Base-by-base conservation (phyloP, 208 protist species). In the Trypanosoma scelopori region DNA sequence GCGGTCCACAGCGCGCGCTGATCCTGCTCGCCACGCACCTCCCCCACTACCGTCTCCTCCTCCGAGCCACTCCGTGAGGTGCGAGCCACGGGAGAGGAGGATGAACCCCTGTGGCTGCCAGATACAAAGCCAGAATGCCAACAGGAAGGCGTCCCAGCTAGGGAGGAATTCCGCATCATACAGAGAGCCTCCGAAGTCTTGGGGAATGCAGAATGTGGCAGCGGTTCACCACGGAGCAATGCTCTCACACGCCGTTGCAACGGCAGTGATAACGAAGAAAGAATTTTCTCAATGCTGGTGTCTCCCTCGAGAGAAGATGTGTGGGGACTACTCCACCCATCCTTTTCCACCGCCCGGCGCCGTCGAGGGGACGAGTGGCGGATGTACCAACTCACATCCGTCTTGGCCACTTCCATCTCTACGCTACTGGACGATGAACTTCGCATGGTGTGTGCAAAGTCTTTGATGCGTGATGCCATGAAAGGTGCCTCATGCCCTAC, bases 401-500 rank as follows among this genome's bases (percentile, higher is more conserved):
- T 87, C 37, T 74, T 81, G 50, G 75, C 68, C 68, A 88, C 79
- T 66, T 91, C 81, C 70, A 88, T 55, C 56, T 88, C 81, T 22
- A 78, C 50, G 49, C 68, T 69, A 42, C 53, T 49, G 25, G 65
- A 64, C 23, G 70, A 69, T 6, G 59, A 41, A 15, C 48, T 50
- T 25, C 25, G 28, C 12, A 20, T 22, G 13, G 65, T 43, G 52
- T 68, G 70, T 41, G 49, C 60, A 71, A 64, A 55, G 6, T 61
- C 64, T 51, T 73, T 74, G 0, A 63, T 50, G 22, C 51, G 59
- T 55, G 58, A 76, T 32, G 69, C 45, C 47, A 73, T 77, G 37
- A 81, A 71, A 13, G 55, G 66, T 16, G 43, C 66, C 22, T 78
- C 82, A 3, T 58, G 55, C 11, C 42, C 39, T 3, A 11, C 15